A percentile compares a stretch with the other conserved stretches of the same genome.
Evolutionary conservation across 2,329 filamentous ascomycete genomes (phyloP).

Genomic region (Epichloe scottii): DNA sequence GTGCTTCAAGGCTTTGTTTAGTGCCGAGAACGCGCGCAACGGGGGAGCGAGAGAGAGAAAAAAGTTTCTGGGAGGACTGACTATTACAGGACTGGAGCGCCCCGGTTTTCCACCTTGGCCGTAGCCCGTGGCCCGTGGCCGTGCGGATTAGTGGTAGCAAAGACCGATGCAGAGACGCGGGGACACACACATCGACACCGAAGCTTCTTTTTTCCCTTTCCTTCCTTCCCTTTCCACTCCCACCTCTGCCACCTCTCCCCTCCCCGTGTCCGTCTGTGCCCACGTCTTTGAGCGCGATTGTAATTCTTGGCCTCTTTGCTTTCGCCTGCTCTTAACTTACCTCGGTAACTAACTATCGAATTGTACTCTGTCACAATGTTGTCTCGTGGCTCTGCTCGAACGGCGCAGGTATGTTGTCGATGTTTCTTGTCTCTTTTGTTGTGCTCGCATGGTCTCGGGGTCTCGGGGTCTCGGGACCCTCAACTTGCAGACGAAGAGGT

Average conservation of each 20-base stretch:
- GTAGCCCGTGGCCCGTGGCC: background rate
- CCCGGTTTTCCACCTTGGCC: background rate
- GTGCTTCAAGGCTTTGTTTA: background rate
- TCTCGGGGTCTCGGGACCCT: background rate
- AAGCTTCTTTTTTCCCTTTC: slow-evolving; percentile 1
- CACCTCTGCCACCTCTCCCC: background rate
- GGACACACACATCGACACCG: background rate
- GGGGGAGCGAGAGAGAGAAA: too few species aligned
- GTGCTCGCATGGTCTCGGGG: background rate
- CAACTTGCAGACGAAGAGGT: background rate
- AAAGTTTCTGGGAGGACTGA: too few species aligned
- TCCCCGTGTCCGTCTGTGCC: background rate
- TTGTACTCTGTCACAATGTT: slow-evolving; percentile 33
- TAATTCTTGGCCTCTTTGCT: background rate
- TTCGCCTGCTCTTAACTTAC: slow-evolving; percentile 1
- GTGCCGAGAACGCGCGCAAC: too few species aligned
- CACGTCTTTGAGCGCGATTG: background rate
- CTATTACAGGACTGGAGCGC: background rate
- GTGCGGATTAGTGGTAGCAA: background rate
- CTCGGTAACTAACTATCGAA: background rate
- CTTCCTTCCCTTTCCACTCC: background rate
- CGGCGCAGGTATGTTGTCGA: slow-evolving; percentile 40
- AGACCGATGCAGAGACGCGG: background rate
- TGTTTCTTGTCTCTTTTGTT: background rate
- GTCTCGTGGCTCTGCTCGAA: slow-evolving; percentile 43